phyloP scores from a whole-genome alignment of 352 stramenopile species.

The Phytophthora ramorum region DNA sequence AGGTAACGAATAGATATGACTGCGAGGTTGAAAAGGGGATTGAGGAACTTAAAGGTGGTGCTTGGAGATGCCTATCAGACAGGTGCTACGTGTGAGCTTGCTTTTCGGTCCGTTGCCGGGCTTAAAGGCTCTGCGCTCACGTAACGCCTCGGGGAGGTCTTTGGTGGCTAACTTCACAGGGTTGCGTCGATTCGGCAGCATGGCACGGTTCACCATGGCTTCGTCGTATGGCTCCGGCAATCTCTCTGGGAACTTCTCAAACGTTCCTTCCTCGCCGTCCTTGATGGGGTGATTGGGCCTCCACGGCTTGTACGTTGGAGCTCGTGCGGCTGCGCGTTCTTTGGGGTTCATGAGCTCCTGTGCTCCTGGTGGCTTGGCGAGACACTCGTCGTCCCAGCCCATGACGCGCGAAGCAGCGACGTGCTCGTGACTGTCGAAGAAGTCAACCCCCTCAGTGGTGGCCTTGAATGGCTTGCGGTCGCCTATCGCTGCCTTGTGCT shows the following conservation, averaged over 20 bases:
- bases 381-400: constrained; percentile 77
- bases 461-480: constrained; percentile 82
- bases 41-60: constrained; percentile 62
- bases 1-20: constrained; percentile 37
- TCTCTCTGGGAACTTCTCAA: constrained; percentile 76
- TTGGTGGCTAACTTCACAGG: constrained; percentile 73
- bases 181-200: constrained; percentile 74
- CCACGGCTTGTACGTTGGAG: constrained; percentile 72
- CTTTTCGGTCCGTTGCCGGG: constrained; percentile 68
- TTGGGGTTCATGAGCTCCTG: constrained; percentile 82
- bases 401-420: constrained; percentile 62
- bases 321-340: constrained; percentile 59
- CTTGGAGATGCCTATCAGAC: constrained; percentile 80
- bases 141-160: constrained; percentile 59
- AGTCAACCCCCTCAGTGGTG: constrained; percentile 66
- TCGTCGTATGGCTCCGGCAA: constrained; percentile 78
- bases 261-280: constrained; percentile 62
- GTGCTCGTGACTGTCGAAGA: constrained; percentile 80
- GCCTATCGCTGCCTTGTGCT: constrained; percentile 62
- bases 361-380: constrained; percentile 56
- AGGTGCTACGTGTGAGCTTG: constrained; percentile 79
- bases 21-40: constrained; percentile 9
- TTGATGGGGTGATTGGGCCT: constrained; percentile 75
- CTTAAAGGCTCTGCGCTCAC: constrained; percentile 78
- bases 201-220: constrained; percentile 72